These are phyloP conservation scores for Gypsophila paniculata DNA, from an alignment of 179 eudicot species.

Conservation along the genomic window DNA sequence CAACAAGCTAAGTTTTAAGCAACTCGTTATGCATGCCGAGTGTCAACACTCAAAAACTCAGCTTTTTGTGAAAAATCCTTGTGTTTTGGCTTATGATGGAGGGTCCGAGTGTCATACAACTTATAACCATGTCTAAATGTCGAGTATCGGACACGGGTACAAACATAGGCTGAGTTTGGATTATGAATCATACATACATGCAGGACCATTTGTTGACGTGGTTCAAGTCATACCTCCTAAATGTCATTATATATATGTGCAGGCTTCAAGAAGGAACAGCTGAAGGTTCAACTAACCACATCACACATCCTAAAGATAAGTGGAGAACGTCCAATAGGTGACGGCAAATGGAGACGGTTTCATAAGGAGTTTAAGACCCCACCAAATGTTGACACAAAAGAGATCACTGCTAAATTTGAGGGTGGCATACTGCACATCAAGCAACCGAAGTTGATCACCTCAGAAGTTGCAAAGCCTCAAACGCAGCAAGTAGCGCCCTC, in stretches of 20 bases:
- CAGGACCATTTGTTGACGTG: not conserved
- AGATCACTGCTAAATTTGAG: slow-evolving; percentile 58
- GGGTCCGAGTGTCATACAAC: too few relatives aligned
- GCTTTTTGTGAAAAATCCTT: too few relatives aligned
- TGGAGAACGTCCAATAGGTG: slow-evolving; percentile 47
- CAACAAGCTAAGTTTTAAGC: not conserved
- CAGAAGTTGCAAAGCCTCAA: slow-evolving; percentile 19
- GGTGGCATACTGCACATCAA: slow-evolving; percentile 40
- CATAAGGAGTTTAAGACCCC: slow-evolving; percentile 38
- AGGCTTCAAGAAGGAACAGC: slow-evolving; percentile 61
- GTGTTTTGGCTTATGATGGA: too few relatives aligned
- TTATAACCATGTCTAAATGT: too few relatives aligned
- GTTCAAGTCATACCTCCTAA: too few relatives aligned
- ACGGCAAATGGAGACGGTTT: slow-evolving; percentile 52
- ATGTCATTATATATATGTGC: slow-evolving; percentile 4
- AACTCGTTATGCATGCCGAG: not conserved
- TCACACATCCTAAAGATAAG: slow-evolving; percentile 38
- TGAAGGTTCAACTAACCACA: slow-evolving; percentile 47
- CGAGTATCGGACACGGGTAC: too few relatives aligned
- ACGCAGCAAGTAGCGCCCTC: slow-evolving; percentile 13
- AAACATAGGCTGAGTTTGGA: too few relatives aligned
- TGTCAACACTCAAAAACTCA: too few relatives aligned
- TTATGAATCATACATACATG: too few relatives aligned
- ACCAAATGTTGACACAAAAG: slow-evolving; percentile 38
- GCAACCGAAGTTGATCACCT: slow-evolving; percentile 52